These are phyloP conservation scores for Chloris gayana DNA, from an alignment of 176 grass and related monocot species.

Conservation along the genomic window DNA sequence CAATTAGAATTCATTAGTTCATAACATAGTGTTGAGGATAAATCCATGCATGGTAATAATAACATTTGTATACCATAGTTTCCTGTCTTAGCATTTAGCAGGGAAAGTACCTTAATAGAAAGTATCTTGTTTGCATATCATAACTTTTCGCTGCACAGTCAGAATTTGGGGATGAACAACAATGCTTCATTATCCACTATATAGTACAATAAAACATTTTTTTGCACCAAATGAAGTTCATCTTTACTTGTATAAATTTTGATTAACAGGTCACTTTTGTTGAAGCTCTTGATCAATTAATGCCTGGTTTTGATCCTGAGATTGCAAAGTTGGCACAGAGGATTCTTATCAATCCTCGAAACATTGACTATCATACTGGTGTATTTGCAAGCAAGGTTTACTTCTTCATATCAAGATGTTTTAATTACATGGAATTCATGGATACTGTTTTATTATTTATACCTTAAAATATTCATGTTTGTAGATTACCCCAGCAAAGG, in stretches of 20 bases:
- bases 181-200: slow-evolving; percentile 4
- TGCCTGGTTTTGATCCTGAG: slow-evolving; percentile 98
- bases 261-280: slow-evolving; percentile 79
- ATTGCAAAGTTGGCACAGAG: slow-evolving; percentile 94
- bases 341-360: slow-evolving; percentile 91
- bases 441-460: slow-evolving; percentile 17
- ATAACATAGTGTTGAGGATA: not conserved
- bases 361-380: slow-evolving; percentile 87
- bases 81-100: not conserved
- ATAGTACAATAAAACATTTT: not conserved
- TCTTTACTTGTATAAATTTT: not conserved
- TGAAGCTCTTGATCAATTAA: slow-evolving; percentile 93
- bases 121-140: not conserved
- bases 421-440: not conserved
- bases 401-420: not conserved
- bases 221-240: slow-evolving; percentile 19
- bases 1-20: not conserved
- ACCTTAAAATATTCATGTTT: slow-evolving; percentile 19
- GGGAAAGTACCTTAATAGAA: not conserved
- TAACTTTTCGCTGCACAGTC: not conserved
- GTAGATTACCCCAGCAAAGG: slow-evolving; percentile 85
- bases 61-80: not conserved
- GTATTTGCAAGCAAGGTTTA: slow-evolving; percentile 97
- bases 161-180: slow-evolving; percentile 14
- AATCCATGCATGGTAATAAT: not conserved